Evolutionary conservation across 441 rosid genomes (phyloP).

Genomic region (Pelargonium myrrhifolium): DNA sequence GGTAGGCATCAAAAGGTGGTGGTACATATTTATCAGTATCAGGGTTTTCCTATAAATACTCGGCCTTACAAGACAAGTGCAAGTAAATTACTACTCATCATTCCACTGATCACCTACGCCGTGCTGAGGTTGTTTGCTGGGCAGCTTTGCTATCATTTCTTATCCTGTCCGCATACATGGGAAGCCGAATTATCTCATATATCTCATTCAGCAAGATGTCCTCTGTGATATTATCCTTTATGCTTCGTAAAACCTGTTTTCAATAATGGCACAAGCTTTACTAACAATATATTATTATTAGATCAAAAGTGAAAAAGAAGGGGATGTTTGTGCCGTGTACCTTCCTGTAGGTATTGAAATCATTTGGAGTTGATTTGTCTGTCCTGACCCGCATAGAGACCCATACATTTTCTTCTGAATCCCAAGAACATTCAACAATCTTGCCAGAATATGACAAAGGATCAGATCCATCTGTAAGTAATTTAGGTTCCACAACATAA

Average conservation of each 20-base stretch:
- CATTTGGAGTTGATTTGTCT: slow-evolving; percentile 83
- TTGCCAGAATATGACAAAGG: slow-evolving; percentile 69
- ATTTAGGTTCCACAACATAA: not conserved
- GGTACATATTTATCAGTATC: not conserved
- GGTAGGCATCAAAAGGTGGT: not conserved
- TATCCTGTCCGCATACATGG: slow-evolving; percentile 97
- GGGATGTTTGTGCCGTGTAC: slow-evolving; percentile 26
- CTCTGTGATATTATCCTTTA: slow-evolving; percentile 89
- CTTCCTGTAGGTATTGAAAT: slow-evolving; percentile 82
- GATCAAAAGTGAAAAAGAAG: not conserved
- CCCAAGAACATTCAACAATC: slow-evolving; percentile 89
- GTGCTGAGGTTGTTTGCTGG: slow-evolving; percentile 39
- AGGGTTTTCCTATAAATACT: not conserved
- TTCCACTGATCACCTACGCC: slow-evolving; percentile 34
- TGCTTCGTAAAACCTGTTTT: slow-evolving; percentile 90
- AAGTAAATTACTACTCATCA: too few relatives aligned
- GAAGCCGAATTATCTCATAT: slow-evolving; percentile 70
- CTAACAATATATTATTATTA: too few relatives aligned
- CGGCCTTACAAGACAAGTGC: not conserved
- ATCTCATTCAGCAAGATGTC: slow-evolving; percentile 81
- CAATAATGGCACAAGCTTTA: slow-evolving; percentile 13
- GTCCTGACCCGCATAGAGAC: slow-evolving; percentile 70
- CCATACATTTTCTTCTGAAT: slow-evolving; percentile 59
- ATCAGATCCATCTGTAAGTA: slow-evolving; percentile 58
- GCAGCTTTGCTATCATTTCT: slow-evolving; percentile 67